Conservation (phyloP, 305 asterid species). For the Rubia balearica region DNA sequence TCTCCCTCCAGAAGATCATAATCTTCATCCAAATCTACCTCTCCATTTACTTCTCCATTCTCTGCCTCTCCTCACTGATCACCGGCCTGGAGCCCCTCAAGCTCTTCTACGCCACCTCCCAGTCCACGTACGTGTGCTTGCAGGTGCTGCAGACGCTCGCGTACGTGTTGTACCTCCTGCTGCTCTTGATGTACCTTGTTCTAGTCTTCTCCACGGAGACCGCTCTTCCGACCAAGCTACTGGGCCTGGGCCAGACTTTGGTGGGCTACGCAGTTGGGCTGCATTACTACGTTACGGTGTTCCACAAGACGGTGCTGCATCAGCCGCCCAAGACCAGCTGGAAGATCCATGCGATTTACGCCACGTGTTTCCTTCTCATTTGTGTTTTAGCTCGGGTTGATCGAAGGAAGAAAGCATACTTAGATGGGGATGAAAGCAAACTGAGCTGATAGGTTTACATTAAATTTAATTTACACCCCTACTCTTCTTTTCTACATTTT, state of each 20-base stretch:
- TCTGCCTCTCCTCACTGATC: slow-evolving; percentile 50
- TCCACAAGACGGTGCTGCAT: slow-evolving; percentile 62
- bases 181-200: slow-evolving; percentile 70
- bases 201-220: slow-evolving; percentile 67
- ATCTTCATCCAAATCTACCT: slow-evolving; percentile 78
- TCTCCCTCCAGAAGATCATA: slow-evolving; percentile 67
- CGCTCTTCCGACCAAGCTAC: slow-evolving; percentile 40
- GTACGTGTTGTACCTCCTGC: slow-evolving; percentile 74
- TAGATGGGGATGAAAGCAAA: slow-evolving; percentile 71
- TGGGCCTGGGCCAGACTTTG: slow-evolving; percentile 70
- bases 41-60: slow-evolving; percentile 73
- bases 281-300: slow-evolving; percentile 81
- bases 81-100: slow-evolving; percentile 81
- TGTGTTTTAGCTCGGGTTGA: slow-evolving; percentile 54
- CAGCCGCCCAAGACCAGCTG: slow-evolving; percentile 82
- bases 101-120: slow-evolving; percentile 79
- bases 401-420: slow-evolving; percentile 68
- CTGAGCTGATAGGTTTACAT: slow-evolving; percentile 27
- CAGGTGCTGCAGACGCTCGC: slow-evolving; percentile 65
- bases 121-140: slow-evolving; percentile 69
- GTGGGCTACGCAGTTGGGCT: slow-evolving; percentile 91
- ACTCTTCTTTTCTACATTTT: background rate
- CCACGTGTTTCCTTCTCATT: slow-evolving; percentile 71
- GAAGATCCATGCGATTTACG: slow-evolving; percentile 67
- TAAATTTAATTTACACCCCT: background rate